Evolutionary conservation across 2,329 filamentous ascomycete species (phyloP), one percentile per base, ranked within the genome.

Genomic region (Stagonosporopsis cucurbitacearum): DNA sequence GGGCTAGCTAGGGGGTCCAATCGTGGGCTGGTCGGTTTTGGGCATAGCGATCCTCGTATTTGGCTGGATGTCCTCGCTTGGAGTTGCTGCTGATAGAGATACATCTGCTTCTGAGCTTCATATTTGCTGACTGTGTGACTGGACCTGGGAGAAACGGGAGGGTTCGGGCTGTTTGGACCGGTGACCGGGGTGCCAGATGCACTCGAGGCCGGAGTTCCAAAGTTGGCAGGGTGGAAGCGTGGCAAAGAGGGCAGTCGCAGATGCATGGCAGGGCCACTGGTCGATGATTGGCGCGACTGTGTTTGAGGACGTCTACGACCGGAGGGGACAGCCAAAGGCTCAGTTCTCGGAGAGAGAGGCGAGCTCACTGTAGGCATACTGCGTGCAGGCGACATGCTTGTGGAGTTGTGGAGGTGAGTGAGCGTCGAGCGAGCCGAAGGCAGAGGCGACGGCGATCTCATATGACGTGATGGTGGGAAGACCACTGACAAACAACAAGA

Each of bases 211-310:
- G 75, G 77, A 0, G 70, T 70, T 9, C 78, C 76, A 64, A 78
- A 83, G 68, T 82, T 82, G 59, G 81, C 80, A 6, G 81, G 81
- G 57, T 83, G 81, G 72, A 81, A 83, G 54, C 79, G 77, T 40
- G 81, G 81, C 36, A 83, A 72, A 1, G 77, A 77, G n/a, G 80
- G 79, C 13, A 83, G 69, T 51, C 78, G 77, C 32, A 82, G 69
- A 23, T 75, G 72, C 25, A 66, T 69, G 44, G 71, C 65, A 26
- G 70, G 72, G 45, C 71, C 70, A 37, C 70, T 68, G 54, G 57
- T 66, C 40, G 73, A 73, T 13, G 73, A 72, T 42, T 74, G 72
- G 44, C 69, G 74, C 52, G 65, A 47, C 33, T 76, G 67, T 47
- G 71, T 54, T 20, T 66, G 58, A 39, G 70, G 67, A 32, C 71